Evolutionary conservation across 768 basidiomycete genomes (phyloP).

Genomic region (Boletus rubropictus): DNA sequence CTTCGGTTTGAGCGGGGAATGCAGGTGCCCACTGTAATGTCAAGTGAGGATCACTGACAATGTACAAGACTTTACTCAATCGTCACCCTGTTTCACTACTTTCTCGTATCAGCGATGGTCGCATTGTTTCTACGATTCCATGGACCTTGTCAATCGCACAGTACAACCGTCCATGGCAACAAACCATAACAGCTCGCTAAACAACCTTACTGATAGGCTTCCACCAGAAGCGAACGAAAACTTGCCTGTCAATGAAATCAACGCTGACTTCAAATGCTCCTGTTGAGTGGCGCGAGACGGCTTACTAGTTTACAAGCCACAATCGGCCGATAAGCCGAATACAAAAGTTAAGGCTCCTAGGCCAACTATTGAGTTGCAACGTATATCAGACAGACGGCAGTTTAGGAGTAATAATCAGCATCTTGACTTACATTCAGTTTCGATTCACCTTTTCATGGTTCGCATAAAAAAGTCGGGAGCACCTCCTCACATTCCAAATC

Average conservation of each 20-base stretch:
- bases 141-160: conserved; percentile 93
- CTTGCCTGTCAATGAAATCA: conserved; percentile 82
- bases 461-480: too few species aligned
- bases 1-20: conserved; percentile 62
- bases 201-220: background rate
- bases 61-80: conserved; percentile 80
- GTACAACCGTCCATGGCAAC: conserved; percentile 81
- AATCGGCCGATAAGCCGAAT: too few species aligned
- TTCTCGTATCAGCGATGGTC: conserved; percentile 73
- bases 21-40: conserved; percentile 50
- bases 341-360: too few species aligned
- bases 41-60: background rate
- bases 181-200: conserved; percentile 85
- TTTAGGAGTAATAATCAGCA: too few species aligned
- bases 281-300: too few species aligned
- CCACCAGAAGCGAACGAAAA: conserved; percentile 13
- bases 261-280: conserved; percentile 85
- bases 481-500: too few species aligned
- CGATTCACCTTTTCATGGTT: too few species aligned
- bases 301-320: too few species aligned
- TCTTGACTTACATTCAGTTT: too few species aligned
- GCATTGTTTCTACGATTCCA: conserved; percentile 88
- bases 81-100: conserved; percentile 91
- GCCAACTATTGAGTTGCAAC: too few species aligned
- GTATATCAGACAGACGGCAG: too few species aligned